Percentiles rank a stretch among this genome's conserved stretches.
Conservation (phyloP, 2,329 filamentous ascomycete genomes). For the Dothistroma septosporum region DNA sequence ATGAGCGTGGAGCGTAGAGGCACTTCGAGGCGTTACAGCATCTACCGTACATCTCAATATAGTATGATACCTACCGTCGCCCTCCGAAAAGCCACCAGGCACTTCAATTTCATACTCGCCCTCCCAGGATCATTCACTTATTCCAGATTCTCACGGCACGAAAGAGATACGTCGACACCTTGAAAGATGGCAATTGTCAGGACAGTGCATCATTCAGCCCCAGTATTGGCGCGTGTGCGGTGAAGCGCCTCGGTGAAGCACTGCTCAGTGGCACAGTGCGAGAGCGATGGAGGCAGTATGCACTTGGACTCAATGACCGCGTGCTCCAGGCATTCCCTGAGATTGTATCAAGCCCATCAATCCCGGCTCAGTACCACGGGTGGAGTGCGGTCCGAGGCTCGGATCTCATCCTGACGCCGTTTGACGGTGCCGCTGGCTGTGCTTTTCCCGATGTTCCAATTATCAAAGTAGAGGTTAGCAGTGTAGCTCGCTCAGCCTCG, state of each 20-base stretch:
- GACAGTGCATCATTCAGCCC: neutral
- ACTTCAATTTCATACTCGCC: neutral
- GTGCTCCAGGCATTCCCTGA: neutral
- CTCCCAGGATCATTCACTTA: neutral
- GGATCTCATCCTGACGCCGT: neutral
- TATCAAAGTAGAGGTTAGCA: neutral
- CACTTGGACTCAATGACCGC: neutral
- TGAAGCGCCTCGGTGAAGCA: neutral
- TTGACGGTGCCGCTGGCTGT: neutral
- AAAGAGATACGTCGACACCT: constrained; percentile 4
- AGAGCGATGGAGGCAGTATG: neutral
- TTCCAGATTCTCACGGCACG: neutral
- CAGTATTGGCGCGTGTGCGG: neutral
- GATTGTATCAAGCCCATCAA: neutral
- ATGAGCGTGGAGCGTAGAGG: too few species aligned
- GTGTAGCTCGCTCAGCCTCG: too few species aligned
- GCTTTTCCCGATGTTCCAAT: neutral
- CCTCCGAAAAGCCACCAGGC: neutral
- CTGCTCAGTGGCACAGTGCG: neutral
- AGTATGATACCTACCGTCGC: neutral
- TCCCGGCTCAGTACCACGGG: neutral
- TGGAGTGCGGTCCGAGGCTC: neutral
- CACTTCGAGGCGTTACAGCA: too few species aligned
- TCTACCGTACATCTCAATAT: too few species aligned
- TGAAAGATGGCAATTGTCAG: constrained; percentile 3